Percentiles rank a stretch among this genome's conserved stretches.
Conservation (phyloP, 2,329 filamentous ascomycete genomes). For the Fusarium vanettenii region DNA sequence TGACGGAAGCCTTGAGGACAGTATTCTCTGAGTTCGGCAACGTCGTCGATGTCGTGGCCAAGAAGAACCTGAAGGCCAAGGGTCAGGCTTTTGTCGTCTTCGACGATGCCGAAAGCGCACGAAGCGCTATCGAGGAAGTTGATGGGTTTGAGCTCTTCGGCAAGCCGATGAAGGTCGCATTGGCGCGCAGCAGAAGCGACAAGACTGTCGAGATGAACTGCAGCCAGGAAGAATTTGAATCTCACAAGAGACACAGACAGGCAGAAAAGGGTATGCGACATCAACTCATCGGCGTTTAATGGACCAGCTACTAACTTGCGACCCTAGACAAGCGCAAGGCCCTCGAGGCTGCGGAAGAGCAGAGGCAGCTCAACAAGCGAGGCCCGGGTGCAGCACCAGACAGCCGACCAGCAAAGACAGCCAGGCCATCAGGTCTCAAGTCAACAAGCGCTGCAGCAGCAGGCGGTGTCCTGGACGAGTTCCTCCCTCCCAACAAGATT, state of each 20-base stretch:
- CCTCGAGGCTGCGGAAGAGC: slow-evolving; percentile 80
- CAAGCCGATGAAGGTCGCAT: slow-evolving; percentile 87
- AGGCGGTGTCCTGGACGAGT: slow-evolving; percentile 93
- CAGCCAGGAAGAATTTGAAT: slow-evolving; percentile 84
- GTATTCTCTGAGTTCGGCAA: slow-evolving; percentile 92
- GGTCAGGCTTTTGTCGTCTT: slow-evolving; percentile 97
- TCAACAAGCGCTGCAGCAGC: slow-evolving; percentile 75
- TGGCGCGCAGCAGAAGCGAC: slow-evolving; percentile 87
- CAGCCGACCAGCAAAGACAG: slow-evolving; percentile 74
- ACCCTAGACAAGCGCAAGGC: slow-evolving; percentile 80
- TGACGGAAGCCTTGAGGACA: slow-evolving; percentile 78
- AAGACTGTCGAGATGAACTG: slow-evolving; percentile 82
- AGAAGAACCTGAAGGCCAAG: slow-evolving; percentile 90
- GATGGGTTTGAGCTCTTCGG: slow-evolving; percentile 94
- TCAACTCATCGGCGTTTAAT: no score
- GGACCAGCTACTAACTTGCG: not conserved
- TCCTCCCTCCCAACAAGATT: slow-evolving; percentile 96
- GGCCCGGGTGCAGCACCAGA: slow-evolving; percentile 59
- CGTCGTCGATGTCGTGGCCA: slow-evolving; percentile 86
- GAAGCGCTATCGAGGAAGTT: slow-evolving; percentile 85
- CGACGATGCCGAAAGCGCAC: slow-evolving; percentile 81
- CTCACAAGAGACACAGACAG: slow-evolving; percentile 83
- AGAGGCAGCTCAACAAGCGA: slow-evolving; percentile 82
- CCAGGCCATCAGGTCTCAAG: slow-evolving; percentile 74
- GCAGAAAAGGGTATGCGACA: slow-evolving; percentile 83